Evolutionary conservation across 176 grass and related monocot species (phyloP), one percentile per base, ranked within the genome.

Genomic region (Canna indica): DNA sequence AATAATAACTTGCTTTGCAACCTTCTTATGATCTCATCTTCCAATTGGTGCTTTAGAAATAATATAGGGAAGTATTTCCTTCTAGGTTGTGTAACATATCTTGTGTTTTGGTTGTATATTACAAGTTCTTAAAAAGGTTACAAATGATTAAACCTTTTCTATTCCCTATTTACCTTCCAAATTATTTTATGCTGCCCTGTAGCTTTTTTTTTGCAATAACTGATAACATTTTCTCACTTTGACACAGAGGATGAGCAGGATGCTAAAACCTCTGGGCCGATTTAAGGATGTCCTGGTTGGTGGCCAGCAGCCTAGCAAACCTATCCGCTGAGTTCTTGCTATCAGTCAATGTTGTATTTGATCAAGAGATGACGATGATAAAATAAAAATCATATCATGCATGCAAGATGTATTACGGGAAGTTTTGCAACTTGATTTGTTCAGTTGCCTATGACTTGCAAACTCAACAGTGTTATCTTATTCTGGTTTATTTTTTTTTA

Each of bases 211-310:
- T 1, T 64, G 27, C 36, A 16, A 35, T 14, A 45, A 68, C 1
- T 17, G 20, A 24, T 26, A 9, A 27, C 7, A 18, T 16, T n/a
- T 13, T 20, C 25, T 42, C 18, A 25, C 39, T 13, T 47, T 63
- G 59, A 64, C 73, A 64, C 73, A 75, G 73, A 75, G 41, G 25
- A 24, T 75, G 73, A 64, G 56, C 56, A 75, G 35, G 58, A 47
- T 64, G 59, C 15, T 74, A 13, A 20, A 25, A 74, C 38, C 38
- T n/a, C 20, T 64, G 5, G 41, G 59, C 6, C 58, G 73, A 30
- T 63, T 47, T n/a, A 75, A 75, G 58, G 17, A 47, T 63, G 58
- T 48, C 30, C 2, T 74, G 5, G 27, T 63, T 44, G 72, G 57
- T 30, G 57, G 25, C 36, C 72, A 47, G 10, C 57, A 74, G 26